Percentiles rank a stretch among this genome's conserved stretches.
Conservation (phyloP, 495 filamentous ascomycete genomes). For the Astrothelium subdiscretum region DNA sequence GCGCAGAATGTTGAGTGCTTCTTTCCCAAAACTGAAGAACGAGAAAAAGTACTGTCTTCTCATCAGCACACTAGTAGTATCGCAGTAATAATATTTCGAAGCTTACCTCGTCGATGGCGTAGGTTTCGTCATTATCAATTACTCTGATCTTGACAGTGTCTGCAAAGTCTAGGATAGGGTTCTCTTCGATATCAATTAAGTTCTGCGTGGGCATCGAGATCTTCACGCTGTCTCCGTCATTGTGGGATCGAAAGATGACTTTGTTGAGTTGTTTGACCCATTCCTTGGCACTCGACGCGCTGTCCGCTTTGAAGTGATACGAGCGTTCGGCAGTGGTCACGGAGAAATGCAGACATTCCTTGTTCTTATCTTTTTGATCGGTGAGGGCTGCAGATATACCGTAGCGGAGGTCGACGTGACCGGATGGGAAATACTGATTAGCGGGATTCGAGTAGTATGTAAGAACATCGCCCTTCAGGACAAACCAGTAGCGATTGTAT, state of each 20-base stretch:
- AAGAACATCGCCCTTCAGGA: conserved; percentile 86
- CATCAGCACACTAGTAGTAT: not conserved
- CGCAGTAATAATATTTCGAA: not conserved
- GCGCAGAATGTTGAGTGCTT: conserved; percentile 70
- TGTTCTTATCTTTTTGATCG: conserved; percentile 56
- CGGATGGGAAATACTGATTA: conserved; percentile 82
- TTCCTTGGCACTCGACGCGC: conserved; percentile 77
- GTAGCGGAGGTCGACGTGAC: conserved; percentile 86
- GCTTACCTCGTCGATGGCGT: conserved; percentile 81
- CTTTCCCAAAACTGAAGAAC: conserved; percentile 79
- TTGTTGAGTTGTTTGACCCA: conserved; percentile 93
- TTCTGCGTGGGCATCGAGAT: conserved; percentile 82
- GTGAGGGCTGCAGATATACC: conserved; percentile 70
- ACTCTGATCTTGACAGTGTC: conserved; percentile 91
- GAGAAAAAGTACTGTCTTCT: conserved; percentile 76
- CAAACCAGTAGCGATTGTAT: conserved; percentile 92
- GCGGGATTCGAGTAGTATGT: conserved; percentile 82
- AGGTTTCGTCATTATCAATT: conserved; percentile 84
- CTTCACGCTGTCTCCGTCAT: conserved; percentile 95
- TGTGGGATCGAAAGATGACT: conserved; percentile 90
- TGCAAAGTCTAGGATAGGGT: conserved; percentile 79
- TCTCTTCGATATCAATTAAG: conserved; percentile 86
- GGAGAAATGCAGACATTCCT: conserved; percentile 60
- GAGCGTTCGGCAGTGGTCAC: conserved; percentile 73
- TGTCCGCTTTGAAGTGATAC: conserved; percentile 86